Evolutionary conservation across 2,329 filamentous ascomycete species (phyloP).

Genomic region (Botrytis hyacinthi): DNA sequence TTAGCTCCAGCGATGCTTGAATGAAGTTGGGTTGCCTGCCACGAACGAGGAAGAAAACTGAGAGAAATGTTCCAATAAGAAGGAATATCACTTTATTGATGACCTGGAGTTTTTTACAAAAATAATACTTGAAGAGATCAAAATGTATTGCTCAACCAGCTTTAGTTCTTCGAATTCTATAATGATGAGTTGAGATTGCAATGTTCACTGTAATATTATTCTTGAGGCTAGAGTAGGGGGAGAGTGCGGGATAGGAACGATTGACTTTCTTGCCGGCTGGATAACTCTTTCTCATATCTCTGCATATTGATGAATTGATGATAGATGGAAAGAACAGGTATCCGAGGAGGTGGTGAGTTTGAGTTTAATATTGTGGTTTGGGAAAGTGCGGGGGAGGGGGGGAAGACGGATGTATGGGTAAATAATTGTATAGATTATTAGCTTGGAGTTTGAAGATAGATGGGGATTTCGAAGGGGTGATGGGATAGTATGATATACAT

Average conservation of each 20-base stretch:
- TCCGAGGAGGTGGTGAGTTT: rapidly evolving
- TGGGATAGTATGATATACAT: no score
- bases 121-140: not conserved
- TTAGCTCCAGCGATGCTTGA: not conserved
- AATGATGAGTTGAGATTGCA: not conserved
- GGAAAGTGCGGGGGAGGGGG: not conserved
- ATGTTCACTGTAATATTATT: no score
- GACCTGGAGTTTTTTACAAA: not conserved
- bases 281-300: not conserved
- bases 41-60: rapidly evolving
- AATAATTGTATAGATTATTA: rapidly evolving
- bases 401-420: no score
- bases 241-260: not conserved
- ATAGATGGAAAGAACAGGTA: not conserved
- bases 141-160: not conserved
- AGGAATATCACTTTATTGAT: not conserved
- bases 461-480: no score
- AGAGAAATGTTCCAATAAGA: no score
- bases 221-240: not conserved
- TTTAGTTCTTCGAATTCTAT: not conserved
- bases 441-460: rapidly evolving
- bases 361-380: not conserved
- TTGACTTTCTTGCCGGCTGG: not conserved
- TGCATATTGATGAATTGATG: not conserved
- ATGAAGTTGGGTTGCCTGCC: not conserved